Percentiles rank a stretch among this genome's conserved stretches.
Evolutionary conservation across 1,139 yeast genomes (phyloP).

Genomic region (Fermentozyma sake): DNA sequence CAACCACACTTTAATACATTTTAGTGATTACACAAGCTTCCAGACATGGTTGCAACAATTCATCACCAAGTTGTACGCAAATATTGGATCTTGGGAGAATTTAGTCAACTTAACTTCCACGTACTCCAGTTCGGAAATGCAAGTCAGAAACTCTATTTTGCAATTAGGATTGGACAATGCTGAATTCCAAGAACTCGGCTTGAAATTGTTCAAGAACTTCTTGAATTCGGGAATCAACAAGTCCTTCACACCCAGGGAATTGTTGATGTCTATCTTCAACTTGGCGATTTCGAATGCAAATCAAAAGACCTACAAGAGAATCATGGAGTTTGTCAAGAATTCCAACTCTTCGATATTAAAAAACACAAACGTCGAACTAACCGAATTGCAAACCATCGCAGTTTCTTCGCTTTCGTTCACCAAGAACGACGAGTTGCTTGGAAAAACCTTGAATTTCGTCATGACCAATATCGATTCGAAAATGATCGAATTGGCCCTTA

Average conservation of each 20-base stretch:
- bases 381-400: constrained; percentile 50
- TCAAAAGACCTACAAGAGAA: constrained; percentile 53
- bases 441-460: constrained; percentile 52
- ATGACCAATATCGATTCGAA: constrained; percentile 50
- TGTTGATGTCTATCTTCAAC: constrained; percentile 32
- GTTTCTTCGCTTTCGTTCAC: constrained; percentile 51
- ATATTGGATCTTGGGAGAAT: constrained; percentile 23
- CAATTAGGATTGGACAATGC: constrained; percentile 27
- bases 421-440: constrained; percentile 38
- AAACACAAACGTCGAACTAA: constrained; percentile 25
- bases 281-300: constrained; percentile 30
- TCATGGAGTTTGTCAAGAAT: constrained; percentile 47
- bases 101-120: constrained; percentile 6
- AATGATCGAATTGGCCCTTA: constrained; percentile 49
- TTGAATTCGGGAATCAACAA: constrained; percentile 46
- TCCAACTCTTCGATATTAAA: constrained; percentile 34
- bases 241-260: constrained; percentile 44
- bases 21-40: constrained; percentile 21
- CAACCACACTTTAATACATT: constrained; percentile 25
- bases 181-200: constrained; percentile 29
- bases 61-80: constrained; percentile 15
- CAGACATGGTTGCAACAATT: constrained; percentile 18
- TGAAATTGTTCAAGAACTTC: constrained; percentile 37
- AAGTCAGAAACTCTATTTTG: constrained; percentile 38
- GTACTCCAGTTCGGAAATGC: constrained; percentile 28